A percentile compares a stretch with the other conserved stretches of the same genome.
phyloP scores from a whole-genome alignment of 2,329 filamentous ascomycete genomes.

The Fusarium pseudonygamai region DNA sequence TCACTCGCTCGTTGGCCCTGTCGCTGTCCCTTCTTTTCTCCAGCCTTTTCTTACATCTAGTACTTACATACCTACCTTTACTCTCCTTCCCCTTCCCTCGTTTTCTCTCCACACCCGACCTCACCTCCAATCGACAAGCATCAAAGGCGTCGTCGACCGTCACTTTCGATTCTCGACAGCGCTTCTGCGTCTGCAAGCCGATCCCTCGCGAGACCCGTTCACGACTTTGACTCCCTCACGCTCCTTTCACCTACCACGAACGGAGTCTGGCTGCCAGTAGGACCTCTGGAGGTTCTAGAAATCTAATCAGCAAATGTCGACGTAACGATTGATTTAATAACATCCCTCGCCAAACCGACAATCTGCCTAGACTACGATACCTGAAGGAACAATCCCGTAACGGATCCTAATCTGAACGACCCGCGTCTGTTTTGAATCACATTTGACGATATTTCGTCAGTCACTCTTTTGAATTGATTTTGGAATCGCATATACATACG shows the following conservation, averaged over 20 bases:
- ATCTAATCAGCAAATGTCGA: conserved; percentile 45
- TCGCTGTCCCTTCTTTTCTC: conserved; percentile 45
- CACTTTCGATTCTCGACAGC: conserved; percentile 46
- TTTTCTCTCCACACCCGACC: conserved; percentile 42
- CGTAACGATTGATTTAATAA: conserved; percentile 46
- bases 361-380: conserved; percentile 21
- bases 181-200: conserved; percentile 38
- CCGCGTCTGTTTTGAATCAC: conserved; percentile 41
- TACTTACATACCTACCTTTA: conserved; percentile 32
- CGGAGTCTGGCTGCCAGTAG: conserved; percentile 41
- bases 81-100: conserved; percentile 37
- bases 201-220: conserved; percentile 36
- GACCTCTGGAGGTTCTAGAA: conserved; percentile 45
- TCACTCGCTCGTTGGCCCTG: conserved; percentile 37
- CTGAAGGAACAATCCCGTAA: conserved; percentile 26
- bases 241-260: conserved; percentile 33
- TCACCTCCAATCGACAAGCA: conserved; percentile 46
- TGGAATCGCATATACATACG: conserved; percentile 43
- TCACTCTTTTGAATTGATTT: conserved; percentile 55
- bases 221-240: conserved; percentile 23
- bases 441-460: conserved; percentile 58
- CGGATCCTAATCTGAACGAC: conserved; percentile 43
- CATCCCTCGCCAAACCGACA: conserved; percentile 31
- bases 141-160: conserved; percentile 48
- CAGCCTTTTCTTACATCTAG: conserved; percentile 41